Conservation (phyloP, 208 protist genomes). For the Borovskyia barvae region DNA sequence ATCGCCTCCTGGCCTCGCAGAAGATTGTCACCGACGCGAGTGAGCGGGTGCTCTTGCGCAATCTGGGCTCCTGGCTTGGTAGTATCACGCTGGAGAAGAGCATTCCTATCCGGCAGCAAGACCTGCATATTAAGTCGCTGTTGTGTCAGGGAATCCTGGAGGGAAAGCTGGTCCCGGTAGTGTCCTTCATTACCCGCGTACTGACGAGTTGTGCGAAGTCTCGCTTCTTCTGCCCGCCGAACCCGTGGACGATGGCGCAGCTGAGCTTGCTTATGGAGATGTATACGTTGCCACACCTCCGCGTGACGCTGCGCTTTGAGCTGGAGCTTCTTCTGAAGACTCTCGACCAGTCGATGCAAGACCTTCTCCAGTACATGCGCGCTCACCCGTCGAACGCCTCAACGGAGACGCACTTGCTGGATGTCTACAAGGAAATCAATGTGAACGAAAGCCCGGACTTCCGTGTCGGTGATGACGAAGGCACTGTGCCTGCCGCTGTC, state of each 20-base stretch:
- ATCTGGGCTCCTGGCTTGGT: conserved; percentile 98
- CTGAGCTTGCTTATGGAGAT: conserved; percentile 94
- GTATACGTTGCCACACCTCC: conserved; percentile 94
- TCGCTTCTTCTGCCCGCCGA: conserved; percentile 96
- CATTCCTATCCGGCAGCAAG: conserved; percentile 94
- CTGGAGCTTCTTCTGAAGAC: conserved; percentile 88
- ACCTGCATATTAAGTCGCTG: conserved; percentile 96
- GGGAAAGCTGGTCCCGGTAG: conserved; percentile 93
- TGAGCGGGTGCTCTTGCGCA: conserved; percentile 97
- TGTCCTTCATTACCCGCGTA: conserved; percentile 97
- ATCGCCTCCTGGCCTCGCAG: conserved; percentile 90
- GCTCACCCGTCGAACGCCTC: conserved; percentile 33
- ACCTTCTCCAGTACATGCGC: conserved; percentile 54
- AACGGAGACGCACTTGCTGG: conserved; percentile 38
- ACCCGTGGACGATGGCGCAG: conserved; percentile 98
- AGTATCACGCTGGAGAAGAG: conserved; percentile 97
- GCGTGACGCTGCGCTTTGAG: conserved; percentile 98
- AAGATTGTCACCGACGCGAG: conserved; percentile 89
- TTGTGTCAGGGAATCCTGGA: conserved; percentile 94
- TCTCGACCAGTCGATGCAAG: conserved; percentile 60
- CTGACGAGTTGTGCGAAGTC: conserved; percentile 84
- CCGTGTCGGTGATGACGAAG: conserved; percentile 54
- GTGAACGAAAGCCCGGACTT: conserved; percentile 77
- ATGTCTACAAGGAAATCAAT: conserved; percentile 70
- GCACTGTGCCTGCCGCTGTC: conserved; percentile 11